Percentiles rank a stretch among this genome's conserved stretches.
phyloP scores from a whole-genome alignment of 1,139 yeast genomes.

The Debaryomyces coudertii region DNA sequence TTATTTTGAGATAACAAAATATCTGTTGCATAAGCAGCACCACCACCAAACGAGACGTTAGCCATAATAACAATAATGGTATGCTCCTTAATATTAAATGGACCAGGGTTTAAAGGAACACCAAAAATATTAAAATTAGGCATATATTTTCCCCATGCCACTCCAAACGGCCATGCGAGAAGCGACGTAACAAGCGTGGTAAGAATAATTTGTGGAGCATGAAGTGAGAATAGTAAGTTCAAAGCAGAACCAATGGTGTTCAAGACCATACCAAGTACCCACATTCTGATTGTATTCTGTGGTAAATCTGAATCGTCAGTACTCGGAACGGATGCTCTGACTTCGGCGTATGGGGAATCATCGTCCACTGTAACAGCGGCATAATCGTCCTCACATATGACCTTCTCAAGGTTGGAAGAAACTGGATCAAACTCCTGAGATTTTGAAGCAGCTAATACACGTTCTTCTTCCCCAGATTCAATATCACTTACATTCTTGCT shows the following conservation, averaged over 20 bases:
- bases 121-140: conserved; percentile 38
- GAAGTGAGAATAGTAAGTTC: conserved; percentile 52
- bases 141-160: conserved; percentile 49
- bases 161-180: conserved; percentile 66
- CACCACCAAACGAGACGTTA: conserved; percentile 8
- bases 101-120: conserved; percentile 52
- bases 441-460: conserved; percentile 21
- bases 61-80: conserved; percentile 31
- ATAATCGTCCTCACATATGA: conserved; percentile 42
- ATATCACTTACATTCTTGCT: conserved; percentile 1
- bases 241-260: conserved; percentile 63
- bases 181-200: conserved; percentile 59
- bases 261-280: conserved; percentile 57
- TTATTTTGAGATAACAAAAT: conserved; percentile 45
- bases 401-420: conserved; percentile 30
- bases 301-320: conserved; percentile 57
- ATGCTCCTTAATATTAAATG: conserved; percentile 65
- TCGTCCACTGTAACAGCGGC: conserved; percentile 48
- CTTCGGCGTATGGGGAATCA: conserved; percentile 71
- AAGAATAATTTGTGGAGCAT: conserved; percentile 56
- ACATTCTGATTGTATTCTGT: conserved; percentile 65
- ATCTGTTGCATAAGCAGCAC: conserved; percentile 26
- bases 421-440: conserved; percentile 43
- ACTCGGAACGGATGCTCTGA: conserved; percentile 69
- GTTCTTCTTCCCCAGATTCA: conserved; percentile 5